Evolutionary conservation across 257 asterid genomes (phyloP).

Genomic region (Avicennia marina): DNA sequence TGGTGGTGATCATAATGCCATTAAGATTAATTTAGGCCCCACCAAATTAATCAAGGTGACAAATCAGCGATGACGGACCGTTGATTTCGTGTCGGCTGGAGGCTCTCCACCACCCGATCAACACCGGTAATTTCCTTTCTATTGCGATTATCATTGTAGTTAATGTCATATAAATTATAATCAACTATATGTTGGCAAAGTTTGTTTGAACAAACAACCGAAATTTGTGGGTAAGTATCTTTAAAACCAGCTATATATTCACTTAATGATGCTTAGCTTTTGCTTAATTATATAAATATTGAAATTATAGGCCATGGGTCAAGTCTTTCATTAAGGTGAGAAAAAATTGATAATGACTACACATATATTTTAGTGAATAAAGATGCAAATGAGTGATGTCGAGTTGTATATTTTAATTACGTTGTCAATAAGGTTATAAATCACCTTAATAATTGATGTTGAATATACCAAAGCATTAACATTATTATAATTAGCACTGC

Average conservation of each 20-base stretch:
- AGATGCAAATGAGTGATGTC: too few relatives aligned
- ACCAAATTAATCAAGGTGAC: neutral
- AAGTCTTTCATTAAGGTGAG: too few relatives aligned
- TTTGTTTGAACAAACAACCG: neutral
- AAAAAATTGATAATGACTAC: too few relatives aligned
- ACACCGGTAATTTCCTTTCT: neutral
- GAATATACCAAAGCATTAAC: too few relatives aligned
- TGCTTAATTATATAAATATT: neutral
- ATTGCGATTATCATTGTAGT: neutral
- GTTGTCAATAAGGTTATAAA: too few relatives aligned
- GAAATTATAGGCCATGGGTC: neutral
- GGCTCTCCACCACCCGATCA: constrained; percentile 12
- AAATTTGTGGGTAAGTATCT: neutral
- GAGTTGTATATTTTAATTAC: too few relatives aligned
- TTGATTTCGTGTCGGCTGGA: constrained; percentile 21
- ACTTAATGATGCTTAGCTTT: neutral
- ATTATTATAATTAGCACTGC: too few relatives aligned
- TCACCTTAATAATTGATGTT: too few relatives aligned
- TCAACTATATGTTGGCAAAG: constrained; percentile 11
- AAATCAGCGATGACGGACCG: constrained; percentile 3
- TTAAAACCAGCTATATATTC: neutral
- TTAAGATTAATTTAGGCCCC: constrained; percentile 6
- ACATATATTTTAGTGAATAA: too few relatives aligned
- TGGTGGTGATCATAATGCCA: neutral
- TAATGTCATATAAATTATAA: neutral